These are phyloP conservation scores for Dissoconium aciculare DNA, from an alignment of 2,329 filamentous ascomycete species.

Conservation along the genomic window DNA sequence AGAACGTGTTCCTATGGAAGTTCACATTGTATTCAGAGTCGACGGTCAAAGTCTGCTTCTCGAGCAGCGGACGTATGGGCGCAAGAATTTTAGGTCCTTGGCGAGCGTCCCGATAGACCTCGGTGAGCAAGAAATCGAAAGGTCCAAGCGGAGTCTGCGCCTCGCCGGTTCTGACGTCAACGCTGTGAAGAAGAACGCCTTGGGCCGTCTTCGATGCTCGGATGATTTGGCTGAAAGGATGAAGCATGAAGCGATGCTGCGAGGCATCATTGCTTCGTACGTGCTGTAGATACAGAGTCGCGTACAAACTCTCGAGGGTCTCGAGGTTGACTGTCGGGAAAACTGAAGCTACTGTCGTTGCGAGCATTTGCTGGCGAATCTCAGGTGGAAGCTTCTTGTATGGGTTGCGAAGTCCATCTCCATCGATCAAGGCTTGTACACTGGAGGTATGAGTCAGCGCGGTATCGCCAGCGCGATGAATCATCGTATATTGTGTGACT, in stretches of 20 bases:
- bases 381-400: conserved; percentile 11
- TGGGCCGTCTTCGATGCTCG: conserved; percentile 5
- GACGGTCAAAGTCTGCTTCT: conserved; percentile 9
- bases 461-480: too few species aligned
- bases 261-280: conserved; percentile 9
- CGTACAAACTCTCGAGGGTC: conserved; percentile 14
- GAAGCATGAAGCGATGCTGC: conserved; percentile 13
- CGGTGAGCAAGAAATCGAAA: conserved; percentile 14
- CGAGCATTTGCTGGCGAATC: conserved; percentile 8
- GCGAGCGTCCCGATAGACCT: conserved; percentile 11
- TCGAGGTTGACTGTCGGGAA: conserved; percentile 12
- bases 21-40: conserved; percentile 14
- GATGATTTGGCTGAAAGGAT: conserved; percentile 9
- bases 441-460: too few species aligned
- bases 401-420: too few species aligned
- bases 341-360: conserved; percentile 4
- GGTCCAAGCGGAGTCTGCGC: conserved; percentile 4
- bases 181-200: conserved; percentile 8
- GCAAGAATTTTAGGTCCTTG: conserved; percentile 8
- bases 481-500: conserved; percentile 10
- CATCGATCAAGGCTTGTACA: conserved; percentile 4
- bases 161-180: conserved; percentile 10
- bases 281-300: conserved; percentile 14
- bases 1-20: conserved; percentile 10
- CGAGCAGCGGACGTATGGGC: conserved; percentile 8